These are phyloP conservation scores for Trichosanthes truncata DNA, from an alignment of 306 rosid species.

Conservation along the genomic window DNA sequence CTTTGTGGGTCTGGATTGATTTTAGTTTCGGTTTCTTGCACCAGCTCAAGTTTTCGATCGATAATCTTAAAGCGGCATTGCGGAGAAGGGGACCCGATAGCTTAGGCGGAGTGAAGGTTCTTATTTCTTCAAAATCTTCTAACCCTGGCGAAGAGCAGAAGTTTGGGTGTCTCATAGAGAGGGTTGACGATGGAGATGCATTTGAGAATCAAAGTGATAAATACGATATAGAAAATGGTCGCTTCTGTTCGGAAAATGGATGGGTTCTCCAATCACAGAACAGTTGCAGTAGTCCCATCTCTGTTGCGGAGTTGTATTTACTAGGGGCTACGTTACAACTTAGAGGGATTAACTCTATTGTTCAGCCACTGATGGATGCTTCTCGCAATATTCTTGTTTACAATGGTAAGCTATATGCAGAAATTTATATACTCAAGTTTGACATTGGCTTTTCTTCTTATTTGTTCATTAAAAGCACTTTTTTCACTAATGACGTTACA, in stretches of 20 bases:
- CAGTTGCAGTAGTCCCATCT: neutral
- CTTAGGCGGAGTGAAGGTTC: conserved; percentile 43
- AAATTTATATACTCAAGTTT: neutral
- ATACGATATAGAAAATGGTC: neutral
- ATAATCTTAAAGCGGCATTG: conserved; percentile 50
- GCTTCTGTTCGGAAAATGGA: conserved; percentile 9
- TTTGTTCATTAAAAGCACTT: neutral
- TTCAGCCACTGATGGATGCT: conserved; percentile 68
- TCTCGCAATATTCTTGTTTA: conserved; percentile 55
- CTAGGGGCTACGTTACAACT: conserved; percentile 80
- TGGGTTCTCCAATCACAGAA: neutral
- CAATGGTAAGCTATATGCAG: conserved; percentile 37
- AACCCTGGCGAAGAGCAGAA: conserved; percentile 1
- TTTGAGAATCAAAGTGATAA: neutral
- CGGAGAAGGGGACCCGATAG: conserved; percentile 87
- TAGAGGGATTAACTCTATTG: conserved; percentile 47
- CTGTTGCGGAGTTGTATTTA: conserved; percentile 40
- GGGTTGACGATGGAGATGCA: conserved; percentile 14
- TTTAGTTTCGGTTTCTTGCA: neutral
- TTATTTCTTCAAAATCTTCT: conserved; percentile 20
- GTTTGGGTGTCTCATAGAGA: conserved; percentile 30
- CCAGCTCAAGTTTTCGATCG: conserved; percentile 37
- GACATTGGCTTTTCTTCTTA: neutral
- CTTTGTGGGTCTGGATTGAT: neutral
- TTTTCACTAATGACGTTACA: neutral